Evolutionary conservation across 148 eudicot species (phyloP).

Genomic region (Limonium bicolor): DNA sequence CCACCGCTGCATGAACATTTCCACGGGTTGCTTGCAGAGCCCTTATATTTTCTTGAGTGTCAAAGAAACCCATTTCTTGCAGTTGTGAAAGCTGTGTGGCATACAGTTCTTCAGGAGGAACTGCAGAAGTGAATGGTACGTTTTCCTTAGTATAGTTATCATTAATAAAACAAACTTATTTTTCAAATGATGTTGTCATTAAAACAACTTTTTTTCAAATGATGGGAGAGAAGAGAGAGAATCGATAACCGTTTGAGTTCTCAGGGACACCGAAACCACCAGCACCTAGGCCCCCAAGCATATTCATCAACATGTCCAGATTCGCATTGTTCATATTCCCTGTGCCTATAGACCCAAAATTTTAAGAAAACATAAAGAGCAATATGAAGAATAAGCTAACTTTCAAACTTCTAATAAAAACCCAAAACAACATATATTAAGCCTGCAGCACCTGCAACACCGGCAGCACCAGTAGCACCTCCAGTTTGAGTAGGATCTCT

Average conservation of each 20-base stretch:
- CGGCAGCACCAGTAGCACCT: constrained; percentile 62
- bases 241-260: constrained; percentile 30
- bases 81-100: constrained; percentile 85
- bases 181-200: too few species aligned
- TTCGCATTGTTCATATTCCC: constrained; percentile 52
- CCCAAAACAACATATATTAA: too few species aligned
- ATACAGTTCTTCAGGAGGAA: constrained; percentile 92
- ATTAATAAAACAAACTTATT: too few species aligned
- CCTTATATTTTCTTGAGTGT: constrained; percentile 73
- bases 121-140: constrained; percentile 12
- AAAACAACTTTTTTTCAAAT: too few species aligned
- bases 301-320: constrained; percentile 66
- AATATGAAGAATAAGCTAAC: too few species aligned
- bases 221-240: neutral
- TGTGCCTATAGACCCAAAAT: constrained; percentile 9
- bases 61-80: constrained; percentile 97
- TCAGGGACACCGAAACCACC: constrained; percentile 53
- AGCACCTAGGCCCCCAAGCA: constrained; percentile 89
- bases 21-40: constrained; percentile 84
- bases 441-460: too few species aligned
- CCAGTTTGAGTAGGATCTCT: constrained; percentile 57
- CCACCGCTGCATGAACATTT: constrained; percentile 93
- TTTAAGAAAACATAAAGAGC: too few species aligned
- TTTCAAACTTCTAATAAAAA: too few species aligned
- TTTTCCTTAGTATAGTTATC: neutral